phyloP scores from a whole-genome alignment of 257 asterid species.

The Paraleonurus japonicus region DNA sequence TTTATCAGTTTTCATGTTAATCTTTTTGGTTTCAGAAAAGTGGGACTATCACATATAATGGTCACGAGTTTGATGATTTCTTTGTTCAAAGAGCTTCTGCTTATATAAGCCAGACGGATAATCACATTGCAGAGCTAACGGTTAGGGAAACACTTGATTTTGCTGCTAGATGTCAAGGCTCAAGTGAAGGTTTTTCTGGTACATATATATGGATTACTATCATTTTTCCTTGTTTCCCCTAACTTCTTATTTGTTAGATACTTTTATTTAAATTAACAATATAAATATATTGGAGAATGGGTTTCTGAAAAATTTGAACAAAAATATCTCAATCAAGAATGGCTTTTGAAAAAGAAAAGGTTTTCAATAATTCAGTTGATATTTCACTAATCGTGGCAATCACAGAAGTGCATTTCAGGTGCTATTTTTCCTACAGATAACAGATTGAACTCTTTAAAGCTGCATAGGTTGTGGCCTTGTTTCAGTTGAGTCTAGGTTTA shows the following conservation, averaged over 20 bases:
- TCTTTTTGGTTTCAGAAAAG: conserved; percentile 51
- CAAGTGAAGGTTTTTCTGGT: conserved; percentile 76
- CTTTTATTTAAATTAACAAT: not conserved
- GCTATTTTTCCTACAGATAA: not conserved
- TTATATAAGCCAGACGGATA: conserved; percentile 84
- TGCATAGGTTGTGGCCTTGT: not conserved
- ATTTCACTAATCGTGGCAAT: not conserved
- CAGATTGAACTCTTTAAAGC: not conserved
- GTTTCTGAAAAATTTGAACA: not conserved
- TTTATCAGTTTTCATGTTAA: not conserved
- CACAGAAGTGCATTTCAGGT: not conserved
- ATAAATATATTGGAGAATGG: not conserved
- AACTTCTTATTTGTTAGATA: not conserved
- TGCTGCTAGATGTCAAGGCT: conserved; percentile 94
- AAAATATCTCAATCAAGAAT: not conserved
- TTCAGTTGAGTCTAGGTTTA: not conserved
- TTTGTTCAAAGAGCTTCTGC: conserved; percentile 77
- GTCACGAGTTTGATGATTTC: conserved; percentile 64
- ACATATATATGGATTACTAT: not conserved
- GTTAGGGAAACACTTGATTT: conserved; percentile 89
- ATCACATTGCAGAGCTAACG: conserved; percentile 83
- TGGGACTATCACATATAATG: conserved; percentile 70
- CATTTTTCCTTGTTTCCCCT: not conserved
- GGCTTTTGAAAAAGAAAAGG: not conserved
- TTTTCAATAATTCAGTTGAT: not conserved